Evolutionary conservation across 169 alveolate genomes (phyloP).

Genomic region (Cryptosporidium meleagridis): DNA sequence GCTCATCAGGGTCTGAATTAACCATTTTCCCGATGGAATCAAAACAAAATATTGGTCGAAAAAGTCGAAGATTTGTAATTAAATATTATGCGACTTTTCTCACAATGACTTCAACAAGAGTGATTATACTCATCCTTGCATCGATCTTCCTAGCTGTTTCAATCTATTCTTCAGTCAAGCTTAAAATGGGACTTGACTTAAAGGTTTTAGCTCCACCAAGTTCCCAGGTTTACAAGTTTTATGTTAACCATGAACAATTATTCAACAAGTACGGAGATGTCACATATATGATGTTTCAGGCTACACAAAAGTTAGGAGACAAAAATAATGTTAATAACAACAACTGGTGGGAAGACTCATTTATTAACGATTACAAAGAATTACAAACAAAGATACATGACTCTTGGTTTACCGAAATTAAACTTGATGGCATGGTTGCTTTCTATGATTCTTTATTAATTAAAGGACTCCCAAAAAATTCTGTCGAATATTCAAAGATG

Average conservation of each 20-base stretch:
- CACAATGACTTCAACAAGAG: slow-evolving; percentile 55
- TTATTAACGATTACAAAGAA: slow-evolving; percentile 17
- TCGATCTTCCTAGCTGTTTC: slow-evolving; percentile 43
- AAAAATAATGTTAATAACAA: not conserved
- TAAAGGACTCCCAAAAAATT: slow-evolving; percentile 52
- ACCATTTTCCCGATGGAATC: slow-evolving; percentile 62
- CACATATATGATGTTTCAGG: slow-evolving; percentile 67
- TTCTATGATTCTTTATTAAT: slow-evolving; percentile 58
- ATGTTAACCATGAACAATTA: slow-evolving; percentile 53
- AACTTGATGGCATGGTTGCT: slow-evolving; percentile 69
- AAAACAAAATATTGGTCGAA: slow-evolving; percentile 64
- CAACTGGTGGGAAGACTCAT: slow-evolving; percentile 55
- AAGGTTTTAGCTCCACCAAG: slow-evolving; percentile 67
- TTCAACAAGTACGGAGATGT: slow-evolving; percentile 71
- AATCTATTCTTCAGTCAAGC: slow-evolving; percentile 33
- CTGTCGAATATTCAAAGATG: slow-evolving; percentile 63
- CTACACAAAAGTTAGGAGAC: slow-evolving; percentile 39
- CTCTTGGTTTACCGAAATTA: slow-evolving; percentile 68
- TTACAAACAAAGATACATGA: slow-evolving; percentile 40
- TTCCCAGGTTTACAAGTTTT: slow-evolving; percentile 71
- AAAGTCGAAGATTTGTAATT: slow-evolving; percentile 64
- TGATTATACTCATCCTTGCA: slow-evolving; percentile 25
- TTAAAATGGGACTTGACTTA: slow-evolving; percentile 69
- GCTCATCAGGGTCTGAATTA: slow-evolving; percentile 29
- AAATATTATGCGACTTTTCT: slow-evolving; percentile 70